Evolutionary conservation across 331 rosid genomes (phyloP).

Genomic region (Malus hybrid): DNA sequence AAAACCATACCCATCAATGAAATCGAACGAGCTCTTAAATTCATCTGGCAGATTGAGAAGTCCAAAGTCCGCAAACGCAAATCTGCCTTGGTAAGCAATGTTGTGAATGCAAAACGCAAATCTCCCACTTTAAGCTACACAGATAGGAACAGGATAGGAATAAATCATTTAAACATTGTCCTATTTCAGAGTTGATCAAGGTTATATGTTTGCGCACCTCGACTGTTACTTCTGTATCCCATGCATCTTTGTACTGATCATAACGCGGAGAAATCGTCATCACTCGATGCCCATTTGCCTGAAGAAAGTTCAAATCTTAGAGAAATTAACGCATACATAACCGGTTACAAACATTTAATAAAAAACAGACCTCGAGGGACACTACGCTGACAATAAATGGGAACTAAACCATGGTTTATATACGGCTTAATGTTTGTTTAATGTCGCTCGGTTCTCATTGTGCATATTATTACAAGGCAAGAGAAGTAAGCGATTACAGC

Average conservation of each 20-base stretch:
- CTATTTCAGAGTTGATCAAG: neutral
- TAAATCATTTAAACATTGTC: neutral
- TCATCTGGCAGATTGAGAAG: conserved; percentile 58
- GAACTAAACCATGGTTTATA: too few species aligned
- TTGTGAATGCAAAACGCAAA: conserved; percentile 64
- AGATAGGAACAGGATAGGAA: neutral
- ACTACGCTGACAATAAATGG: too few species aligned
- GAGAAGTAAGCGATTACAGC: conserved; percentile 34
- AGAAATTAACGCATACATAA: too few species aligned
- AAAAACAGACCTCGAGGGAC: too few species aligned
- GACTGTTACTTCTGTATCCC: conserved; percentile 49
- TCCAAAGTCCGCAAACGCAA: conserved; percentile 38
- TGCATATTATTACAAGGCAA: neutral
- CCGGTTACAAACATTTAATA: too few species aligned
- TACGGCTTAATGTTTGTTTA: too few species aligned
- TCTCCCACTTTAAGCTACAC: conserved; percentile 46
- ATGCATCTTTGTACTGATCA: conserved; percentile 81
- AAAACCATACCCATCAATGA: conserved; percentile 61
- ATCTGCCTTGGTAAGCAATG: conserved; percentile 86
- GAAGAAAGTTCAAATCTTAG: conserved; percentile 17
- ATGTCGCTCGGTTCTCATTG: too few species aligned
- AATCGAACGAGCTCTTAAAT: conserved; percentile 64
- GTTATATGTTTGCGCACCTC: conserved; percentile 21
- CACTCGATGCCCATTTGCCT: conserved; percentile 74
- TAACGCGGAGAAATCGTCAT: conserved; percentile 62